These are phyloP conservation scores for Paraphaeosphaeria sporulosa DNA, from an alignment of 2,329 filamentous ascomycete species.

Conservation along the genomic window DNA sequence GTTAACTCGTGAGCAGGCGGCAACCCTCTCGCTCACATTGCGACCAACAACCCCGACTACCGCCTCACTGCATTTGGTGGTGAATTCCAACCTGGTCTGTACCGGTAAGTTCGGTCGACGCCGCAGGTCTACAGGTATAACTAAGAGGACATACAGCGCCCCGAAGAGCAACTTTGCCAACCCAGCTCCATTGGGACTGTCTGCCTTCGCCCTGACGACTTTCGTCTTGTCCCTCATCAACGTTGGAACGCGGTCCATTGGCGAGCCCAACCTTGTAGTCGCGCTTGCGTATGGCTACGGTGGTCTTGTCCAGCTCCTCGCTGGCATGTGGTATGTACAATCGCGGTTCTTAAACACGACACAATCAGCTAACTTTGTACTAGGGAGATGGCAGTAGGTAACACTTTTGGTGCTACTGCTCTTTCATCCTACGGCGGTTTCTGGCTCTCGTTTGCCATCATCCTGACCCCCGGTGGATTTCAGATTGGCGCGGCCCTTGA, in stretches of 20 bases:
- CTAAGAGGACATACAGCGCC: slow-evolving; percentile 23
- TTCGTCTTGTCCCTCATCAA: slow-evolving; percentile 65
- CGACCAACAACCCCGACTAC: slow-evolving; percentile 56
- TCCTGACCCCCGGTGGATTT: slow-evolving; percentile 62
- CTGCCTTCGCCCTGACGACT: slow-evolving; percentile 71
- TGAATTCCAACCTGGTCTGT: slow-evolving; percentile 61
- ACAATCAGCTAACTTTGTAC: slow-evolving; percentile 7
- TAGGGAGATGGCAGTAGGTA: slow-evolving; percentile 65
- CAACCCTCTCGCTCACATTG: slow-evolving; percentile 60
- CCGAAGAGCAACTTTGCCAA: slow-evolving; percentile 62
- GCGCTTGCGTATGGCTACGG: slow-evolving; percentile 59
- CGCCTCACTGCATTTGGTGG: slow-evolving; percentile 59
- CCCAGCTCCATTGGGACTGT: slow-evolving; percentile 66
- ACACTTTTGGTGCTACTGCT: slow-evolving; percentile 69
- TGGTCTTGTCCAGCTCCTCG: slow-evolving; percentile 59
- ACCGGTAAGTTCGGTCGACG: slow-evolving; percentile 36
- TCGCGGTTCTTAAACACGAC: background rate
- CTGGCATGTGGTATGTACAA: slow-evolving; percentile 63
- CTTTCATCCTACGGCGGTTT: slow-evolving; percentile 69
- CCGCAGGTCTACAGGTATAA: background rate
- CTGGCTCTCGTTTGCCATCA: slow-evolving; percentile 68
- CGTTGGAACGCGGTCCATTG: slow-evolving; percentile 53
- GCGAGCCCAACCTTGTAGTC: slow-evolving; percentile 56
- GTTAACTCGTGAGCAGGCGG: slow-evolving; percentile 42
- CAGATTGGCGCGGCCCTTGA: slow-evolving; percentile 56